Evolutionary conservation across 2,329 filamentous ascomycete genomes (phyloP).

Genomic region (Penicillium crustosum): DNA sequence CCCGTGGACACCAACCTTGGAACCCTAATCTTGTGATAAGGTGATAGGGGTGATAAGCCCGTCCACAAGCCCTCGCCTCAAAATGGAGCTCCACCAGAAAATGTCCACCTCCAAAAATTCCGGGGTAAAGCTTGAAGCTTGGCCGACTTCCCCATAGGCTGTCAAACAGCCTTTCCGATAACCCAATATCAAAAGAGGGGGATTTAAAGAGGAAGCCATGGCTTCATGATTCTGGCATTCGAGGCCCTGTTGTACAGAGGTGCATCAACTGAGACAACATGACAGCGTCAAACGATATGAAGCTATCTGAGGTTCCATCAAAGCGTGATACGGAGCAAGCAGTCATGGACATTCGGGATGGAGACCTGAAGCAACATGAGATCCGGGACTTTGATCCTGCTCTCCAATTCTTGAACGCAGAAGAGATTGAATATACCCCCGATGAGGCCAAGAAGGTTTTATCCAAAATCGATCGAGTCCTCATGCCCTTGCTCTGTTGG

Average conservation of each 20-base stretch:
- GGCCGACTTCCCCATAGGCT: conserved; percentile 3
- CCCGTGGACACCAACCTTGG: no score
- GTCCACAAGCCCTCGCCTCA: background rate
- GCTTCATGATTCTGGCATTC: conserved; percentile 3
- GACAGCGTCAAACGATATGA: conserved; percentile 3
- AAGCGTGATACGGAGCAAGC: conserved; percentile 6
- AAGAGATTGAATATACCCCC: conserved; percentile 7
- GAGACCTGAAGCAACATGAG: background rate
- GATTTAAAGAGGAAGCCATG: conserved; percentile 9
- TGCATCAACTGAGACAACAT: conserved; percentile 2
- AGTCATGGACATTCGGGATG: conserved; percentile 1
- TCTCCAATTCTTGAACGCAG: conserved; percentile 2
- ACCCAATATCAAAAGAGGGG: conserved; percentile 3
- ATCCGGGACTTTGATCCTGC: conserved; percentile 5
- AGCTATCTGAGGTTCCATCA: conserved; percentile 3
- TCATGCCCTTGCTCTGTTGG: conserved; percentile 12
- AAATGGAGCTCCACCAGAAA: conserved; percentile 11
- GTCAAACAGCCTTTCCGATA: background rate
- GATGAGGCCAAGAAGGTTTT: conserved; percentile 5
- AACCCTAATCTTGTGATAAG: no score
- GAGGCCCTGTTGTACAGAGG: background rate
- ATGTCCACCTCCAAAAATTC: conserved; percentile 9
- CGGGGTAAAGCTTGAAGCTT: conserved; percentile 7
- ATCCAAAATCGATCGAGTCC: conserved; percentile 5
- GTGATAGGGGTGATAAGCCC: conserved; percentile 5